phyloP scores from a whole-genome alignment of 192 early-diverging fungal species.

The Gaertneriomyces sp. region DNA sequence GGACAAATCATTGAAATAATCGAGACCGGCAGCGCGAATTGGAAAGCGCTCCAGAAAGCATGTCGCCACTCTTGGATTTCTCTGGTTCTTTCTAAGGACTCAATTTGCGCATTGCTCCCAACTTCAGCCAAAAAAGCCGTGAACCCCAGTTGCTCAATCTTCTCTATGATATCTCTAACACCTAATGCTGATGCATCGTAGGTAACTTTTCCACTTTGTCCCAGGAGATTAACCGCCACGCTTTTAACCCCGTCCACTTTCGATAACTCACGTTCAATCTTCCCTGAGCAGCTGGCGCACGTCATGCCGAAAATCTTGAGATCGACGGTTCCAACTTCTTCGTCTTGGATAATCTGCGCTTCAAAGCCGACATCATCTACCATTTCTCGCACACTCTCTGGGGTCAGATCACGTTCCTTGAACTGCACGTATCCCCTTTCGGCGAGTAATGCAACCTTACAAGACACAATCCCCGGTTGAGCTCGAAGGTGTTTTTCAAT shows the following conservation, averaged over 20 bases:
- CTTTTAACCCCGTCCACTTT: conserved; percentile 57
- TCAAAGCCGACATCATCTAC: conserved; percentile 74
- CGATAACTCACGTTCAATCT: conserved; percentile 68
- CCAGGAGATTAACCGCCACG: conserved; percentile 72
- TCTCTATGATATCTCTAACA: conserved; percentile 73
- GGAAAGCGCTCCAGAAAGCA: conserved; percentile 61
- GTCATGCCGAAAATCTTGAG: conserved; percentile 97
- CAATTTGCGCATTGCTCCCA: conserved; percentile 72
- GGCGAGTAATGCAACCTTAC: conserved; percentile 81
- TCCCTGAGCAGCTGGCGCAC: conserved; percentile 72
- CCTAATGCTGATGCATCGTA: conserved; percentile 63
- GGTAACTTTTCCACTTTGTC: conserved; percentile 69
- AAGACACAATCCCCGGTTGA: conserved; percentile 60
- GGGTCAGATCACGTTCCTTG: conserved; percentile 45
- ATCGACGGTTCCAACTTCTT: conserved; percentile 49
- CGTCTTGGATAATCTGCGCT: conserved; percentile 54
- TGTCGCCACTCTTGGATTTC: conserved; percentile 81
- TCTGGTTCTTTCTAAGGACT: conserved; percentile 77
- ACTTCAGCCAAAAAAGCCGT: conserved; percentile 66
- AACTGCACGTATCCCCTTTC: conserved; percentile 74
- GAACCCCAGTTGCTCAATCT: conserved; percentile 79
- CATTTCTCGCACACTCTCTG: conserved; percentile 50
- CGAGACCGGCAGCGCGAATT: conserved; percentile 80
- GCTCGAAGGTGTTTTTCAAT: conserved; percentile 70
- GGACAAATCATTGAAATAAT: conserved; percentile 75